A percentile compares a stretch with the other conserved stretches of the same genome.
Evolutionary conservation across 164 flowering plant species (phyloP).

Genomic region (Nelumbo lutea): DNA sequence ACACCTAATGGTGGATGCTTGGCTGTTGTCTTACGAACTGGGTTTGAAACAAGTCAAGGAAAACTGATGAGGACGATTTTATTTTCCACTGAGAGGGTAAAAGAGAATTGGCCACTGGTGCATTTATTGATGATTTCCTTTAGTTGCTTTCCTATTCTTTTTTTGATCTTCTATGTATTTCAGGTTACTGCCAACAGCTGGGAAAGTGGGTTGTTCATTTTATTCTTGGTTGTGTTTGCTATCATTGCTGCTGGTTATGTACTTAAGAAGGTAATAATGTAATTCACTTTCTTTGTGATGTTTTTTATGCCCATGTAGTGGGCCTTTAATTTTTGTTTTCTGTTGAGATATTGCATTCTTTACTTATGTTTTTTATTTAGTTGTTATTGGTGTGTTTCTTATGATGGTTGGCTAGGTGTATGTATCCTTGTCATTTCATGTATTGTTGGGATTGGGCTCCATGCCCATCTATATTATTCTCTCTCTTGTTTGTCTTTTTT

Average conservation of each 20-base stretch:
- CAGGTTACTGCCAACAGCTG: slow-evolving; percentile 99
- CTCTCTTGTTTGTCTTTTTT: no score
- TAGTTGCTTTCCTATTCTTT: neutral
- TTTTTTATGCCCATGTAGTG: no score
- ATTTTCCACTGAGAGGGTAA: slow-evolving; percentile 97
- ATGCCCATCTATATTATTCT: no score
- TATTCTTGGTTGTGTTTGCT: slow-evolving; percentile 89
- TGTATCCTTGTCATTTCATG: no score
- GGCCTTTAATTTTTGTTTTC: no score
- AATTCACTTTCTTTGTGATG: neutral
- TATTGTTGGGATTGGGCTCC: no score
- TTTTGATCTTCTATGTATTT: slow-evolving; percentile 7
- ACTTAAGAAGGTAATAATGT: slow-evolving; percentile 63
- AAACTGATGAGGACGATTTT: slow-evolving; percentile 95
- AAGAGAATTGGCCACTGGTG: slow-evolving; percentile 2
- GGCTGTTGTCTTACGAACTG: slow-evolving; percentile 92
- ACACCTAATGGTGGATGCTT: slow-evolving; percentile 97
- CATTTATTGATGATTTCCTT: neutral
- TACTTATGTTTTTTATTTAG: no score
- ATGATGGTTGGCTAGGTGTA: no score
- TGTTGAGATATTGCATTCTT: no score
- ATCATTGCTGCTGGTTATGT: slow-evolving; percentile 99
- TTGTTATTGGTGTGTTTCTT: no score
- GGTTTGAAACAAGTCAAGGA: slow-evolving; percentile 98
- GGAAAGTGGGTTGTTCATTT: slow-evolving; percentile 96